Percentiles rank a stretch among this genome's conserved stretches.
phyloP scores from a whole-genome alignment of 371 early-diverging fungal species.

The Mucor circinelloides region DNA sequence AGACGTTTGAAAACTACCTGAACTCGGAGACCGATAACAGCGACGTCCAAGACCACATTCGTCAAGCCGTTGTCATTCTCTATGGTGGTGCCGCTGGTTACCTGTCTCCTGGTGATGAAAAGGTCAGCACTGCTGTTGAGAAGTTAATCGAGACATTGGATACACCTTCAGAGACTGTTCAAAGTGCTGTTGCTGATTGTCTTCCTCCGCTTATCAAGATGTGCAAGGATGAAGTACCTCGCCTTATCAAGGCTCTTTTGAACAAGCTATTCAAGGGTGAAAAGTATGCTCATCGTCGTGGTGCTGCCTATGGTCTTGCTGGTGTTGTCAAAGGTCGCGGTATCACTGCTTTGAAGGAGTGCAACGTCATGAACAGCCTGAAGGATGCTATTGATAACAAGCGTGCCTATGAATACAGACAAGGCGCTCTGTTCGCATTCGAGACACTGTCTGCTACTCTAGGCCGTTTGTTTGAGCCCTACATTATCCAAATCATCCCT shows the following conservation, averaged over 20 bases:
- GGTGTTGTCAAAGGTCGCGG: slow-evolving; percentile 95
- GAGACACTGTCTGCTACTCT: slow-evolving; percentile 86
- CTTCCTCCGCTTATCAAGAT: slow-evolving; percentile 90
- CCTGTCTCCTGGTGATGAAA: slow-evolving; percentile 71
- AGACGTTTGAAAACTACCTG: slow-evolving; percentile 80
- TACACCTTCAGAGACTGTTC: slow-evolving; percentile 96
- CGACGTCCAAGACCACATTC: slow-evolving; percentile 76
- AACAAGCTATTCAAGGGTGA: slow-evolving; percentile 70
- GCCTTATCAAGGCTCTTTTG: slow-evolving; percentile 68
- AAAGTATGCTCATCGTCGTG: slow-evolving; percentile 90
- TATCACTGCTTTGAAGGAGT: slow-evolving; percentile 84
- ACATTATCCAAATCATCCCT: slow-evolving; percentile 92
- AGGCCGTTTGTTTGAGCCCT: slow-evolving; percentile 97
- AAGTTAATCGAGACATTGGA: slow-evolving; percentile 87
- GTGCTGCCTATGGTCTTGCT: slow-evolving; percentile 97
- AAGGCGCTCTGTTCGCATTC: slow-evolving; percentile 94
- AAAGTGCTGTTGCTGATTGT: slow-evolving; percentile 92
- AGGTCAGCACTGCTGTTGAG: slow-evolving; percentile 80
- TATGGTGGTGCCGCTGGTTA: slow-evolving; percentile 92
- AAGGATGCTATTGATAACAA: slow-evolving; percentile 85
- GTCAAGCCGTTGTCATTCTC: slow-evolving; percentile 91
- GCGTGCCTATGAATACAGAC: slow-evolving; percentile 72
- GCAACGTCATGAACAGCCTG: slow-evolving; percentile 77
- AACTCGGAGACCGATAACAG: slow-evolving; percentile 59
- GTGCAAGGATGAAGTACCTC: slow-evolving; percentile 64